Conservation (phyloP, 176 grass and related monocot genomes). For the Ensete ventricosum region DNA sequence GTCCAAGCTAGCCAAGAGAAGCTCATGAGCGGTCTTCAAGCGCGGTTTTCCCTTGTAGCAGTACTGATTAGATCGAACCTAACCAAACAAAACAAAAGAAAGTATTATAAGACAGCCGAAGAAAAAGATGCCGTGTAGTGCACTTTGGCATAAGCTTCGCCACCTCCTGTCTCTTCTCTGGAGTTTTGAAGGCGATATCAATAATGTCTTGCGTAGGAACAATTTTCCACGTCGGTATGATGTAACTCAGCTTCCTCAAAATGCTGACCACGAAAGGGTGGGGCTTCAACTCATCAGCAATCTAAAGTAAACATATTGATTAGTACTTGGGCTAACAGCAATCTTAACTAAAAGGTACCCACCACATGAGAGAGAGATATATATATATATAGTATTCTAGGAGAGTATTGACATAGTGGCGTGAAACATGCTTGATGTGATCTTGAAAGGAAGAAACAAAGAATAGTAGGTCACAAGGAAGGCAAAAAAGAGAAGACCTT, state of each 20-base stretch:
- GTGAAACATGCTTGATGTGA: too few species aligned
- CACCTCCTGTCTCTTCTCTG: slow-evolving; percentile 50
- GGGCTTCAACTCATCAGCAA: slow-evolving; percentile 62
- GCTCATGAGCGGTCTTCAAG: slow-evolving; percentile 43
- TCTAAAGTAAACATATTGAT: slow-evolving; percentile 21
- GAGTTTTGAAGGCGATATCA: slow-evolving; percentile 49
- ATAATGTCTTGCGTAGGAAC: slow-evolving; percentile 48
- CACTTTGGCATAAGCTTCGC: not conserved
- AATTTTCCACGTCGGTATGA: slow-evolving; percentile 57
- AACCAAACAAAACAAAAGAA: not conserved
- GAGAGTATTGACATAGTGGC: too few species aligned
- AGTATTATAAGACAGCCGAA: not conserved
- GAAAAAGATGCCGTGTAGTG: not conserved
- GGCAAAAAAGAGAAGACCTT: too few species aligned
- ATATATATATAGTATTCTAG: too few species aligned
- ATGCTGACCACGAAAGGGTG: slow-evolving; percentile 39
- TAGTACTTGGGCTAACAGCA: not conserved
- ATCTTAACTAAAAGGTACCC: not conserved
- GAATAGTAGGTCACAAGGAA: too few species aligned
- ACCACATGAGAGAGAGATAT: too few species aligned
- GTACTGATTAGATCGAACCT: slow-evolving; percentile 51
- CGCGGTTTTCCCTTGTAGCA: slow-evolving; percentile 53
- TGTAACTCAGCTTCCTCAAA: slow-evolving; percentile 30
- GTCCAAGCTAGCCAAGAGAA: slow-evolving; percentile 44
- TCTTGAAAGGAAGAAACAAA: too few species aligned